Evolutionary conservation across 495 filamentous ascomycete genomes (phyloP).

Genomic region (Hypoxylon perforatum): DNA sequence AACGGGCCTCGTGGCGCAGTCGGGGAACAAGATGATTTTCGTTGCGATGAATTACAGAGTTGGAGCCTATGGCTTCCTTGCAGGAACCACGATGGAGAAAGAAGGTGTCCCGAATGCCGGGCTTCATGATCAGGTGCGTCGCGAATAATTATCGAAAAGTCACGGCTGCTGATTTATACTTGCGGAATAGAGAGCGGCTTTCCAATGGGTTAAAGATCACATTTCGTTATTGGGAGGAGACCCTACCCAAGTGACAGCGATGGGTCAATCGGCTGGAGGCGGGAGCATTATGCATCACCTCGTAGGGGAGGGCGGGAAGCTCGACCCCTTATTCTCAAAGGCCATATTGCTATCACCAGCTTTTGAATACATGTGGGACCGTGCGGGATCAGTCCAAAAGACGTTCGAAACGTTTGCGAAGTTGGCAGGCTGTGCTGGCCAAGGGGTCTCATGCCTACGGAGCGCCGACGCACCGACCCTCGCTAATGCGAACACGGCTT

Average conservation of each 20-base stretch:
- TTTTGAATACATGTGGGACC: conserved; percentile 57
- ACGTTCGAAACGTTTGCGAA: conserved; percentile 57
- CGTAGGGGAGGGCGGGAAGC: conserved; percentile 64
- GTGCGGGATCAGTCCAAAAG: conserved; percentile 49
- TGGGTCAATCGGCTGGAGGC: conserved; percentile 76
- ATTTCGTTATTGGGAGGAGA: conserved; percentile 76
- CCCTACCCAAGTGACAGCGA: conserved; percentile 68
- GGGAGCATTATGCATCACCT: conserved; percentile 74
- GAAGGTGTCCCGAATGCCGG: conserved; percentile 61
- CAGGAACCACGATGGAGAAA: conserved; percentile 59
- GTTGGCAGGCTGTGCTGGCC: conserved; percentile 58
- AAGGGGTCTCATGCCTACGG: conserved; percentile 58
- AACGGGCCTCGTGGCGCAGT: conserved; percentile 58
- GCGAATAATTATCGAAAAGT: background rate
- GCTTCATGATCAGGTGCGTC: conserved; percentile 56
- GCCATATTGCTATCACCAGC: conserved; percentile 62
- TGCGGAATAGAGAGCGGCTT: conserved; percentile 45
- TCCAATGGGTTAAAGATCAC: conserved; percentile 76
- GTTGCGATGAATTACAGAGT: conserved; percentile 73
- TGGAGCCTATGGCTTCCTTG: conserved; percentile 66
- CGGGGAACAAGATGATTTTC: conserved; percentile 62
- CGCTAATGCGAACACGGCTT: conserved; percentile 52
- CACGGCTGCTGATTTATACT: background rate
- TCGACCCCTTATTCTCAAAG: conserved; percentile 59
- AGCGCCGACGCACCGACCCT: conserved; percentile 49